Base-by-base conservation (phyloP, 352 stramenopile species). In the Pythium sp. region DNA sequence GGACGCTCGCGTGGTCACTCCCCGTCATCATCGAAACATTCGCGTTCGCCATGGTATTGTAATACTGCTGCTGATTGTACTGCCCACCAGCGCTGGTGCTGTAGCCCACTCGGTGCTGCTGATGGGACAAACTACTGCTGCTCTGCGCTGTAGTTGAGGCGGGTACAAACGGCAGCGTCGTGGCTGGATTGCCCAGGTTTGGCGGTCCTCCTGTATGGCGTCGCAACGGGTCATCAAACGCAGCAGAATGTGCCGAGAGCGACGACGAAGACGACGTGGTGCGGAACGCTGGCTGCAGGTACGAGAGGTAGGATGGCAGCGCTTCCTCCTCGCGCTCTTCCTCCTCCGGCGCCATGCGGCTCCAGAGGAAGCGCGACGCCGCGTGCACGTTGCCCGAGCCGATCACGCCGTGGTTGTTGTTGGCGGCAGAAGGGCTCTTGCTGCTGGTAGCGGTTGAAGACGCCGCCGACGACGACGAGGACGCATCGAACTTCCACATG, bases 311-410 rank as follows among this genome's bases (percentile, higher is more conserved):
- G 34, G 84, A 87, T 1, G 84, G 84, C 24, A 92, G 67, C 22
- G 84, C 84, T 64, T 92, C 84, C 64, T 92, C 84, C 56, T 90
- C 81, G 38, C 81, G 76, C 62, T 92, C 84, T 62, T 92, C 84
- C 65, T 92, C 84, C 36, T 82, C 80, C 0, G 79, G 76, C 54
- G 77, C 82, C 77, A 85, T 79, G 63, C 82, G 79, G 67, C 79
- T 87, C 82, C 82, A 91, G n/a, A 88, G 75, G 41, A 82, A 70
- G 20, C 76, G 72, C 28, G 79, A 67, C 3, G 60, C 58, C 20
- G 58, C 56, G 53, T 68, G 75, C 66, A 46, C 68, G n/a, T 74
- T 75, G 24, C 68, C 56, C 24, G 68, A 78, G 49, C 79, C 79
- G 30, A 87, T 85, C 18, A 75, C 63, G 18, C 77, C 77, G 58